phyloP scores from a whole-genome alignment of 495 filamentous ascomycete genomes.

The Cenococcum geophilum region DNA sequence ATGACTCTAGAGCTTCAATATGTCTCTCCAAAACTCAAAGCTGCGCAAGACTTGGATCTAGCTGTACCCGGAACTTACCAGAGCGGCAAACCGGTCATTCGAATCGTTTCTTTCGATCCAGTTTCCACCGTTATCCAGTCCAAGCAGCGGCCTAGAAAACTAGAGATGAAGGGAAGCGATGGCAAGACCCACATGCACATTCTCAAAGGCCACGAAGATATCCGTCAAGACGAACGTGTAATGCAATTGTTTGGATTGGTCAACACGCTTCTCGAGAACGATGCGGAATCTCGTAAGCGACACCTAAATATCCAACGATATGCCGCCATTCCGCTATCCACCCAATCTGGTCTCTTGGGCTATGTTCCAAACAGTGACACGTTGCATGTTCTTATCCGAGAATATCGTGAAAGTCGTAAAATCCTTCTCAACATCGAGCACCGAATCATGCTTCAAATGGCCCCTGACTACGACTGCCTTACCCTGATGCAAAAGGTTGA shows the following conservation, averaged over 20 bases:
- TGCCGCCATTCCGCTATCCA: conserved; percentile 89
- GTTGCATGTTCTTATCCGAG: conserved; percentile 88
- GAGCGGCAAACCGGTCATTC: conserved; percentile 76
- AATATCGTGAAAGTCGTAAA: conserved; percentile 93
- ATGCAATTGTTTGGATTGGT: conserved; percentile 98
- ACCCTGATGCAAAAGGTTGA: conserved; percentile 99
- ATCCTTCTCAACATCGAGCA: conserved; percentile 99
- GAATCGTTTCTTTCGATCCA: conserved; percentile 82
- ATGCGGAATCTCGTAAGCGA: conserved; percentile 92
- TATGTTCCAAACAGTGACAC: conserved; percentile 99
- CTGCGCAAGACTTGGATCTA: conserved; percentile 75
- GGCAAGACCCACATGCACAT: conserved; percentile 77
- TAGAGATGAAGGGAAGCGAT: conserved; percentile 83
- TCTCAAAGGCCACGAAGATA: conserved; percentile 97
- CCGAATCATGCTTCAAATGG: conserved; percentile 99
- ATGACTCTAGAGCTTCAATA: conserved; percentile 92
- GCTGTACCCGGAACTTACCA: conserved; percentile 92
- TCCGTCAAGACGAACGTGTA: conserved; percentile 94
- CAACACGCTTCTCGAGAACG: conserved; percentile 86
- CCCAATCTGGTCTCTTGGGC: conserved; percentile 87
- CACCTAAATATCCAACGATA: conserved; percentile 94
- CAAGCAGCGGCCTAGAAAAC: conserved; percentile 88
- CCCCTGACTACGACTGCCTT: conserved; percentile 95
- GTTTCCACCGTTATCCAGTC: conserved; percentile 89
- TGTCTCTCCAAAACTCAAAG: conserved; percentile 85